phyloP scores from a whole-genome alignment of 371 early-diverging fungal species.

The Phascolomyces articulosus region DNA sequence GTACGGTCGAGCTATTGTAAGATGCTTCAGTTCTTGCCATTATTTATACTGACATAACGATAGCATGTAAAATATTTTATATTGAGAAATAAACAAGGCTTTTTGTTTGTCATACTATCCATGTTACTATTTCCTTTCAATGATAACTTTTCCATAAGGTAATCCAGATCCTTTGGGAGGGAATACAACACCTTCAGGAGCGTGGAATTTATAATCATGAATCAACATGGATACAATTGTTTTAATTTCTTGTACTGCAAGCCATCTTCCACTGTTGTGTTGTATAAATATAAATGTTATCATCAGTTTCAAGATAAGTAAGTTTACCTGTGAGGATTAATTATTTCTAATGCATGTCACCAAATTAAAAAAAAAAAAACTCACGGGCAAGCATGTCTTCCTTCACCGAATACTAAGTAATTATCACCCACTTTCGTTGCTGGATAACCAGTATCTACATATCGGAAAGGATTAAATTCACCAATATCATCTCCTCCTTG shows the following conservation, averaged over 20 bases:
- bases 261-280: constrained; percentile 14
- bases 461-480: constrained; percentile 51
- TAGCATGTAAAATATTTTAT: too few species aligned
- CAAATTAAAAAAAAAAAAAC: not conserved
- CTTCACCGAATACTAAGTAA: constrained; percentile 54
- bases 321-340: too few species aligned
- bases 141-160: too few species aligned
- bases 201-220: constrained; percentile 10
- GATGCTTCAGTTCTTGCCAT: too few species aligned
- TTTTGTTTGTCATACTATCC: too few species aligned
- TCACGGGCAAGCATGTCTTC: constrained; percentile 36
- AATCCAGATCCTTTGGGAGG: not conserved
- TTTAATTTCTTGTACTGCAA: constrained; percentile 29
- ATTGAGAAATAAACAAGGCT: too few species aligned
- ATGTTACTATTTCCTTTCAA: too few species aligned
- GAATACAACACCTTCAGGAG: constrained; percentile 4
- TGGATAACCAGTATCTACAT: constrained; percentile 35
- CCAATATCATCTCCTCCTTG: constrained; percentile 8
- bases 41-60: too few species aligned
- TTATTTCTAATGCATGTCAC: too few species aligned
- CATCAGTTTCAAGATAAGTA: too few species aligned
- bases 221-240: constrained; percentile 19
- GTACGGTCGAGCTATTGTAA: too few species aligned
- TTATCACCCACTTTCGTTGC: constrained; percentile 44
- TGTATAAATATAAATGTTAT: too few species aligned